Evolutionary conservation across 179 eudicot species (phyloP).

Genomic region (Patellifolia procumbens): DNA sequence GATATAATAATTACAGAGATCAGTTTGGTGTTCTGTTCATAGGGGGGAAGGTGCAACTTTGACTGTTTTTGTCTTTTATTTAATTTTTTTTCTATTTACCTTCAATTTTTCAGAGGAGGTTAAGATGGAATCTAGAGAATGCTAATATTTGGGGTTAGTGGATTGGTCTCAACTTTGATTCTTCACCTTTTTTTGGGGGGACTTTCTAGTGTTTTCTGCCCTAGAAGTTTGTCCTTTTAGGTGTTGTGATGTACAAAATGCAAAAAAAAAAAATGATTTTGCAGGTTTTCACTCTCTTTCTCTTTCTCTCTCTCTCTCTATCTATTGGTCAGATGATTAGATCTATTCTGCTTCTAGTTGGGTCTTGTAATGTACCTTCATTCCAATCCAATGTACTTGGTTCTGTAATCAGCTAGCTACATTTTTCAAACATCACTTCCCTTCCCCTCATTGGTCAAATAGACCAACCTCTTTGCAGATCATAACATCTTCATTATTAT

Average conservation of each 20-base stretch:
- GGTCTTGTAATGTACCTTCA: conserved; percentile 28
- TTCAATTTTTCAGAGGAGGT: conserved; percentile 37
- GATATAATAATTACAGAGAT: conserved; percentile 37
- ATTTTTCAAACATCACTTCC: not conserved
- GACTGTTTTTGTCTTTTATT: conserved; percentile 17
- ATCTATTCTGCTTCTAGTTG: conserved; percentile 31
- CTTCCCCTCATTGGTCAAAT: not conserved
- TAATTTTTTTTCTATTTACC: conserved; percentile 11
- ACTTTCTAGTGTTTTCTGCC: conserved; percentile 23
- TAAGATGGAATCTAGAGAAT: conserved; percentile 33
- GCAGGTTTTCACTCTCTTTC: not conserved
- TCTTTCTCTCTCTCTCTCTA: not conserved
- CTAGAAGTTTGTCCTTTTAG: conserved; percentile 31
- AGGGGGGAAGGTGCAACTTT: conserved; percentile 34
- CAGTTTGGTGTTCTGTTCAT: conserved; percentile 30
- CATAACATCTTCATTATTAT: conserved; percentile 6
- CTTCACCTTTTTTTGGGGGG: conserved; percentile 17
- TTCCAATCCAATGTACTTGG: conserved; percentile 27
- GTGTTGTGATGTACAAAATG: conserved; percentile 33
- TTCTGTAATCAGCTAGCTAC: conserved; percentile 22
- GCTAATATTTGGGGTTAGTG: conserved; percentile 33
- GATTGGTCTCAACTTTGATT: conserved; percentile 21
- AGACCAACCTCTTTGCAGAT: not conserved
- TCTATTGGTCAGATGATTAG: conserved; percentile 22
- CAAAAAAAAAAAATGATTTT: conserved; percentile 1